These are phyloP conservation scores for Larix kaempferi DNA, from an alignment of 75 land plant species.

Conservation along the genomic window DNA sequence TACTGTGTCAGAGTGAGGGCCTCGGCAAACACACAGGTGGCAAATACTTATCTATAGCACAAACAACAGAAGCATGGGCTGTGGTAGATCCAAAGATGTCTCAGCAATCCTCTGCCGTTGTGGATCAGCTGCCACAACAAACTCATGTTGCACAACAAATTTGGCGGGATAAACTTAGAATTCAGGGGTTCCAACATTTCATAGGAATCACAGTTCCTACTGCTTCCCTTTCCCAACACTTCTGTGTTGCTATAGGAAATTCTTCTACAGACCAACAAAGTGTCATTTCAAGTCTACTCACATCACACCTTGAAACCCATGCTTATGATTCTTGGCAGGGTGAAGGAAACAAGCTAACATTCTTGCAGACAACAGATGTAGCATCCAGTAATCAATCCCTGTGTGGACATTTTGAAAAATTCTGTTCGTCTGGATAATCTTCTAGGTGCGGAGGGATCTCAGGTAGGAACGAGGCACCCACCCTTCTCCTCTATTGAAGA, in stretches of 20 bases:
- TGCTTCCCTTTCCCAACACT: background rate
- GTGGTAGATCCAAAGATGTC: background rate
- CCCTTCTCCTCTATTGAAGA: background rate
- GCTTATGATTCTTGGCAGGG: conserved; percentile 50
- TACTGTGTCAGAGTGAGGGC: background rate
- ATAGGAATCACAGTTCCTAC: conserved; percentile 8
- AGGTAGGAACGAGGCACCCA: background rate
- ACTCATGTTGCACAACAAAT: conserved; percentile 14
- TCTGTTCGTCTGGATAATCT: background rate
- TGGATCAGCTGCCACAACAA: conserved; percentile 8
- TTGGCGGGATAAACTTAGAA: background rate
- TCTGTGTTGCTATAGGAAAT: background rate
- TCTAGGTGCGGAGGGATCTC: background rate
- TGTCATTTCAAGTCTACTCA: conserved; percentile 1
- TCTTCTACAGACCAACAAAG: conserved; percentile 2
- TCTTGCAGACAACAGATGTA: conserved; percentile 16
- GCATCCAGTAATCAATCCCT: conserved; percentile 1
- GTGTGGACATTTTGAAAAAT: background rate
- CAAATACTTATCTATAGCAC: background rate
- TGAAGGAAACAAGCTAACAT: conserved; percentile 40
- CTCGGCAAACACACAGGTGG: background rate
- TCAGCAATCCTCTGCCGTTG: background rate
- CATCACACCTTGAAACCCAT: background rate
- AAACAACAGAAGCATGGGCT: background rate
- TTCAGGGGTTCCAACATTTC: conserved; percentile 5